Evolutionary conservation across 2,329 filamentous ascomycete species (phyloP), one percentile per base, ranked within the genome.

Genomic region (Trichophyton schoenleinii): DNA sequence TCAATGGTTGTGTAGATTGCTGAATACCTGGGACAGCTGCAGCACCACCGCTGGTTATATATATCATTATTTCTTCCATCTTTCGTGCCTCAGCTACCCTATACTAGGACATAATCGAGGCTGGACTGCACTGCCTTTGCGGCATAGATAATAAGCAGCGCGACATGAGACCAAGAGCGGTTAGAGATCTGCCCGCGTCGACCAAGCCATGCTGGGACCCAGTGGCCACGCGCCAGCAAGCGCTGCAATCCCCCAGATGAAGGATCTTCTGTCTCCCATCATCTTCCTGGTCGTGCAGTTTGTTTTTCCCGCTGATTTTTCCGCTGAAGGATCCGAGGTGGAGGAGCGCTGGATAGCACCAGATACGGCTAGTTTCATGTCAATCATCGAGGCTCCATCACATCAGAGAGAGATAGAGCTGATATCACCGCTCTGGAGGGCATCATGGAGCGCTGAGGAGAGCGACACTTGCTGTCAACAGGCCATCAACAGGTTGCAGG

Each of bases 281-380:
- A 13, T 6, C 22, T 25, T 53, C 4, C 22, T 3, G 22, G 42
- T 13, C 34, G 34, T 7, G 3, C 18, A 6, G 44, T 48, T 48
- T 9, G 18, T 22, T 53, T 53, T 18, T 53, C 13, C 22, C 22
- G 22, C 22, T 22, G 22, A 22, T 22, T 22, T 22, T 8, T 25
- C 11, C 11, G 20, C 8, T 8, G 49, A 22, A 53, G 49, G 49
- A 53, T 53, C 22, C 49, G 49, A 53, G 22, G 49, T 53, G 49
- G 49, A 53, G 49, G 2, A 41, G 55, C 55, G 55, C 34, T 44
- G 55, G 55, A 44, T 58, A 38, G 31, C 34, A 41, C 55, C 55
- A 58, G 2, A 58, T 22, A 22, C 34, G 55, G 55, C 41, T 58
- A 58, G 55, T 58, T 18, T 31, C 31, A 34, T n/a, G 55, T 7